Percentiles rank a stretch among this genome's conserved stretches.
phyloP scores from a whole-genome alignment of 129 eudicot species.

The Saussurea involucrata region DNA sequence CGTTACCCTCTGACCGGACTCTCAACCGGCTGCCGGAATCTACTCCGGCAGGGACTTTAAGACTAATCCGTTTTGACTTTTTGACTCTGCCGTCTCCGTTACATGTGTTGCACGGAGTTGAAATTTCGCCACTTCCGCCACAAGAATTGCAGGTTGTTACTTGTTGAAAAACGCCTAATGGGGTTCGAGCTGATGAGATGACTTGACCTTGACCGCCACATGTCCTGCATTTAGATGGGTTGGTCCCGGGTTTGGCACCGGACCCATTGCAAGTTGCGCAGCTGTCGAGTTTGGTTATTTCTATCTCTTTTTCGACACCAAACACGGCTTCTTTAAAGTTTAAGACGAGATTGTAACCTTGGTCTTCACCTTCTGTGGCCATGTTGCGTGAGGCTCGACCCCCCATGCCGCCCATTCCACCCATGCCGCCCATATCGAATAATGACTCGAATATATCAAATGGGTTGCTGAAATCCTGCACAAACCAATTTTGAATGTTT shows the following conservation, averaged over 20 bases:
- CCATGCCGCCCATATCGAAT: constrained; percentile 73
- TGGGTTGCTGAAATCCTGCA: constrained; percentile 90
- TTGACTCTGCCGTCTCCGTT: constrained; percentile 73
- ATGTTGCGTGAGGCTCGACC: constrained; percentile 65
- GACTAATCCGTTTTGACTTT: constrained; percentile 65
- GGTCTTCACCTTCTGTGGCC: constrained; percentile 91
- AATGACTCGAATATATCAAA: constrained; percentile 79
- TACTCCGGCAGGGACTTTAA: constrained; percentile 92
- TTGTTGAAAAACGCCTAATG: constrained; percentile 84
- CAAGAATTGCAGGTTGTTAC: constrained; percentile 74
- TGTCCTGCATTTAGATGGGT: constrained; percentile 50
- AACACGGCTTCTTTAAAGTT: constrained; percentile 89
- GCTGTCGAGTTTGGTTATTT: constrained; percentile 62
- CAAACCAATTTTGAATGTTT: not conserved
- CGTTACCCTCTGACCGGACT: constrained; percentile 79
- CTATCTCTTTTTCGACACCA: constrained; percentile 84
- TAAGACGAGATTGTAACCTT: constrained; percentile 57
- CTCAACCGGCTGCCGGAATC: constrained; percentile 77
- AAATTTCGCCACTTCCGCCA: constrained; percentile 66
- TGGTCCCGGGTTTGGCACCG: constrained; percentile 83
- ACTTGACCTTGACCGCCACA: constrained; percentile 98
- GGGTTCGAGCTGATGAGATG: constrained; percentile 71
- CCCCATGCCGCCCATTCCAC: constrained; percentile 79
- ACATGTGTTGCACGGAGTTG: constrained; percentile 77
- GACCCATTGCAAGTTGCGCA: constrained; percentile 86